These are phyloP conservation scores for Metarhizium robertsii DNA, from an alignment of 2,329 filamentous ascomycete genomes.

Conservation along the genomic window DNA sequence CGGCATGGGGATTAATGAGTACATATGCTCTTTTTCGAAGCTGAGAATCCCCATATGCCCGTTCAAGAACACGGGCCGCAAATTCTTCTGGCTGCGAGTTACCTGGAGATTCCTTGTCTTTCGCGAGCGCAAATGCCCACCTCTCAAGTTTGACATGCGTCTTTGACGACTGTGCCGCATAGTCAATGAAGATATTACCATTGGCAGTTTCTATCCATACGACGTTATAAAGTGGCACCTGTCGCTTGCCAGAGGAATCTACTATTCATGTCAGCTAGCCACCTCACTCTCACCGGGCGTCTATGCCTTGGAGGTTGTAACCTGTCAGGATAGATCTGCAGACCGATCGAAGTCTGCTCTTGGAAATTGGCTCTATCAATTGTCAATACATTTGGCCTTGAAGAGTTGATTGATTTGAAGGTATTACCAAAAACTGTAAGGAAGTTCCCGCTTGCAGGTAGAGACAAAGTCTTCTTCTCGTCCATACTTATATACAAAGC, in stretches of 20 bases:
- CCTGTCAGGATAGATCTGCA: slow-evolving; percentile 7
- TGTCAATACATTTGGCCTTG: background rate
- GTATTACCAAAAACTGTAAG: slow-evolving; percentile 24
- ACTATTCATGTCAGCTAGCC: slow-evolving; percentile 3
- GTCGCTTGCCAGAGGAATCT: slow-evolving; percentile 17
- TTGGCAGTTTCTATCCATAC: slow-evolving; percentile 66
- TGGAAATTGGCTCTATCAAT: slow-evolving; percentile 2
- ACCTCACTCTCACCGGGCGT: background rate
- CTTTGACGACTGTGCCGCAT: slow-evolving; percentile 53
- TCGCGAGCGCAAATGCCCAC: slow-evolving; percentile 41
- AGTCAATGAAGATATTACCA: slow-evolving; percentile 59
- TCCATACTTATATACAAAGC: slow-evolving; percentile 19
- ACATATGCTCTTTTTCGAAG: slow-evolving; percentile 73
- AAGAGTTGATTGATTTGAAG: slow-evolving; percentile 2
- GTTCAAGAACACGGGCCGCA: slow-evolving; percentile 53
- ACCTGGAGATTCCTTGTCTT: slow-evolving; percentile 11
- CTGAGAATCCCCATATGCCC: slow-evolving; percentile 61
- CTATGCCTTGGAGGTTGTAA: background rate
- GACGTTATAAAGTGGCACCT: slow-evolving; percentile 71
- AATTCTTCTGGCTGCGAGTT: slow-evolving; percentile 45
- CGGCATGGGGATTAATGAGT: slow-evolving; percentile 83
- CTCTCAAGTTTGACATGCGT: slow-evolving; percentile 50
- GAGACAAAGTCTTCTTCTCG: slow-evolving; percentile 20
- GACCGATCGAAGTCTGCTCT: slow-evolving; percentile 4
- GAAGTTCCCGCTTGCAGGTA: slow-evolving; percentile 17